A percentile compares a stretch with the other conserved stretches of the same genome.
Evolutionary conservation across 73 alveolate species (phyloP).

Genomic region (Uronychia binucleata): DNA sequence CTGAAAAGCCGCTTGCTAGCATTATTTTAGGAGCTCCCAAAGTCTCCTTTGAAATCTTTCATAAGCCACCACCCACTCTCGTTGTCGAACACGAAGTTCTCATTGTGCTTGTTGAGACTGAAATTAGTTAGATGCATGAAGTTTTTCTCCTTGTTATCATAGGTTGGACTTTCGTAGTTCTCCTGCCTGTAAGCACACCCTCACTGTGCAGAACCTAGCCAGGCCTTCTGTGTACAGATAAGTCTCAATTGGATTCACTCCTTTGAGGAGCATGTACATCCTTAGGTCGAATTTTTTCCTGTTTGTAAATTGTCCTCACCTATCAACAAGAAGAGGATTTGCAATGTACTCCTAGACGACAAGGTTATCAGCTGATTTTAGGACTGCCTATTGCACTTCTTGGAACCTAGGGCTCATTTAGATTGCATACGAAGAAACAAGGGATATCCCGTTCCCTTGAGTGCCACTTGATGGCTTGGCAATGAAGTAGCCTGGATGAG

Average conservation of each 20-base stretch:
- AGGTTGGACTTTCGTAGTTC: constrained; percentile 80
- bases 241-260: constrained; percentile 82
- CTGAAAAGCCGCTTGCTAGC: neutral
- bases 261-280: constrained; percentile 89
- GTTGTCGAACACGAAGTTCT: neutral
- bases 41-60: neutral
- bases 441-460: constrained; percentile 73
- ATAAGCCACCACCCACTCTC: neutral
- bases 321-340: too few species aligned
- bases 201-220: constrained; percentile 88
- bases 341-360: constrained; percentile 80
- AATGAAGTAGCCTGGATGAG: constrained; percentile 30
- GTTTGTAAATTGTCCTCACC: constrained; percentile 88
- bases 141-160: constrained; percentile 35
- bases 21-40: neutral
- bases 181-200: too few species aligned
- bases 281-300: constrained; percentile 90
- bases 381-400: constrained; percentile 49
- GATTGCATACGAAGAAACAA: too few species aligned
- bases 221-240: constrained; percentile 90
- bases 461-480: constrained; percentile 78
- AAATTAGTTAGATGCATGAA: constrained; percentile 90
- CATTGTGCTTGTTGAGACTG: constrained; percentile 73
- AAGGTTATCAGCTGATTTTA: constrained; percentile 23
- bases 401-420: too few species aligned